Evolutionary conservation across 2,329 filamentous ascomycete genomes (phyloP).

Genomic region (Ophiobolus disseminans): DNA sequence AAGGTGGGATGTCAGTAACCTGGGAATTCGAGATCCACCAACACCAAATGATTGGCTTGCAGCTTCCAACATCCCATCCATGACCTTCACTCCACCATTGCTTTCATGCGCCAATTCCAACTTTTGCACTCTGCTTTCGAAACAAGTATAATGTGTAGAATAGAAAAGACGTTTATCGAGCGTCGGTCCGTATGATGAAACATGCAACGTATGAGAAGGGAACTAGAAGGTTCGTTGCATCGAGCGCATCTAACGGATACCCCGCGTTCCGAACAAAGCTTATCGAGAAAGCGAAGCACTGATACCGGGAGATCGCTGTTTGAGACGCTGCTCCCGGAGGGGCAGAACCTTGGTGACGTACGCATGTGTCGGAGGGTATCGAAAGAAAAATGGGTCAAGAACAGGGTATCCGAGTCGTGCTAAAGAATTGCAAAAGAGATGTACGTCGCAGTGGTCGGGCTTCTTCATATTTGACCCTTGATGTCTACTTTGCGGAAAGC

Average conservation of each 20-base stretch:
- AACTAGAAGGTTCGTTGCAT: conserved; percentile 40
- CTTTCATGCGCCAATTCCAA: too few relatives aligned
- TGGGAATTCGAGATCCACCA: too few relatives aligned
- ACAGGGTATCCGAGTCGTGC: not conserved
- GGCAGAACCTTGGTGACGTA: conserved; percentile 28
- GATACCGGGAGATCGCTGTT: conserved; percentile 32
- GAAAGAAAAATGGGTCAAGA: conserved; percentile 12
- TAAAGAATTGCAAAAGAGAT: conserved; percentile 7
- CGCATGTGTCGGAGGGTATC: conserved; percentile 31
- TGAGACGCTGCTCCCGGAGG: conserved; percentile 21
- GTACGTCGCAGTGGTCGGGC: conserved; percentile 9
- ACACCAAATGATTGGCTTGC: too few relatives aligned
- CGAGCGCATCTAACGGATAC: conserved; percentile 40
- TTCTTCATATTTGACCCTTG: conserved; percentile 87
- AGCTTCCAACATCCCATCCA: too few relatives aligned
- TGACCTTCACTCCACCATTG: too few relatives aligned
- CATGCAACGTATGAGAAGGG: conserved; percentile 33
- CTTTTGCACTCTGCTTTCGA: conserved; percentile 16
- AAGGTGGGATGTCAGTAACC: too few relatives aligned
- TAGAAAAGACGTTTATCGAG: conserved; percentile 11
- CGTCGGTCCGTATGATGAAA: conserved; percentile 29
- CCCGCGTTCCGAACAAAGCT: conserved; percentile 39
- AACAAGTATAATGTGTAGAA: conserved; percentile 26
- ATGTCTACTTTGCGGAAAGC: conserved; percentile 93
- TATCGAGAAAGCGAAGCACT: conserved; percentile 30